Evolutionary conservation across 2,329 filamentous ascomycete genomes (phyloP).

Genomic region (Apiospora marii): DNA sequence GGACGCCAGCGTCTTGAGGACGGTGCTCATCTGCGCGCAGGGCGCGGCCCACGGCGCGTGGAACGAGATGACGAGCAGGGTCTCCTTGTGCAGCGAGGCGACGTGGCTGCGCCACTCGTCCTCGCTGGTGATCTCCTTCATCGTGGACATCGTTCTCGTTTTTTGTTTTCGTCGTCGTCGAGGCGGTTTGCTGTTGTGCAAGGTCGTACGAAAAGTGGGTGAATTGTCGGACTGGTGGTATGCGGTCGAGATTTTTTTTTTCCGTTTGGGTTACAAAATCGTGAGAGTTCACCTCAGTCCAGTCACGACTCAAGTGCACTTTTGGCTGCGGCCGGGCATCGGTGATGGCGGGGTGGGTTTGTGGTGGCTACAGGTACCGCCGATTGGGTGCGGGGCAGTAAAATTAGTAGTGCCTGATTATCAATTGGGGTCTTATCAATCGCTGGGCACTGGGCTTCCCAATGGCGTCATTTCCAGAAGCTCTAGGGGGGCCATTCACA

Average conservation of each 20-base stretch:
- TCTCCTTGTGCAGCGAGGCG: constrained; percentile 69
- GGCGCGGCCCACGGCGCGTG: constrained; percentile 97
- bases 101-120: constrained; percentile 76
- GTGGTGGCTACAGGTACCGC: background rate
- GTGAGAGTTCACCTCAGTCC: constrained; percentile 6
- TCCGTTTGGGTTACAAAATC: background rate
- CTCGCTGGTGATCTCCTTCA: constrained; percentile 79
- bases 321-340: constrained; percentile 14
- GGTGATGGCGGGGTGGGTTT: constrained; percentile 20
- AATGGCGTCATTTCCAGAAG: constrained; percentile 17
- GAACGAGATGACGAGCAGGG: constrained; percentile 89
- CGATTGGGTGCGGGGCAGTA: constrained; percentile 8
- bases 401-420: constrained; percentile 20
- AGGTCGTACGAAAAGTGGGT: too few species aligned
- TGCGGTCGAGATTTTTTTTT: background rate
- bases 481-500: background rate
- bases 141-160: constrained; percentile 69
- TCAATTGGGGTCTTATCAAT: constrained; percentile 23
- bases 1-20: constrained; percentile 84
- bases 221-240: background rate
- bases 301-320: background rate
- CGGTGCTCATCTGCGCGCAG: constrained; percentile 90
- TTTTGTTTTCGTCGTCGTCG: background rate
- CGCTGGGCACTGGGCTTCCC: constrained; percentile 22
- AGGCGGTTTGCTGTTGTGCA: background rate